Evolutionary conservation across 192 early-diverging fungal genomes (phyloP).

Genomic region (Coemansia sp.): DNA sequence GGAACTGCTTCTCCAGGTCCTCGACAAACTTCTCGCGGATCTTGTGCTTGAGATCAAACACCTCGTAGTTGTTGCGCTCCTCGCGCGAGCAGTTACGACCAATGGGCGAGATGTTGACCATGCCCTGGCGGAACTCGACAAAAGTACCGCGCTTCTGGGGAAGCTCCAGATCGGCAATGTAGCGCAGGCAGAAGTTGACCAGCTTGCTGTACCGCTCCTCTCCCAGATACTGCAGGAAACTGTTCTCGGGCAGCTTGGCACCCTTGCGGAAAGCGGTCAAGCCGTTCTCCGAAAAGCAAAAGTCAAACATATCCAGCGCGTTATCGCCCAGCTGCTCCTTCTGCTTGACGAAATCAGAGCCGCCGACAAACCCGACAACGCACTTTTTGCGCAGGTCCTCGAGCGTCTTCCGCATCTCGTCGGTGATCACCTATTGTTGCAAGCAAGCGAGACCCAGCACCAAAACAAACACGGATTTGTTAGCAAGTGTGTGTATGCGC

Average conservation of each 20-base stretch:
- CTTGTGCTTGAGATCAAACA: slow-evolving; percentile 82
- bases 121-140: slow-evolving; percentile 97
- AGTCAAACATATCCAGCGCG: slow-evolving; percentile 84
- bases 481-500: not conserved
- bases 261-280: slow-evolving; percentile 88
- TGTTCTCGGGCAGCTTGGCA: slow-evolving; percentile 62
- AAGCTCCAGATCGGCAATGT: slow-evolving; percentile 92
- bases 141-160: slow-evolving; percentile 97
- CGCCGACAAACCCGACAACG: slow-evolving; percentile 96
- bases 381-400: slow-evolving; percentile 80
- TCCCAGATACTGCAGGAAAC: slow-evolving; percentile 88
- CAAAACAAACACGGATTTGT: slow-evolving; percentile 3
- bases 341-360: slow-evolving; percentile 93
- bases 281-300: slow-evolving; percentile 96
- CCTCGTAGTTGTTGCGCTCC: slow-evolving; percentile 91
- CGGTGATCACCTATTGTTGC: slow-evolving; percentile 64
- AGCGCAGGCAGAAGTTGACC: slow-evolving; percentile 88
- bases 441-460: not conserved
- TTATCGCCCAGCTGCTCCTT: slow-evolving; percentile 85
- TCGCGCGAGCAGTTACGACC: slow-evolving; percentile 90
- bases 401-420: slow-evolving; percentile 75
- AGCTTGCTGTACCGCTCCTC: slow-evolving; percentile 91
- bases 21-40: slow-evolving; percentile 85
- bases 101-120: slow-evolving; percentile 98
- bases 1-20: slow-evolving; percentile 78